Evolutionary conservation across 1,284 basidiomycete species (phyloP).

Genomic region (Boletus sp.): DNA sequence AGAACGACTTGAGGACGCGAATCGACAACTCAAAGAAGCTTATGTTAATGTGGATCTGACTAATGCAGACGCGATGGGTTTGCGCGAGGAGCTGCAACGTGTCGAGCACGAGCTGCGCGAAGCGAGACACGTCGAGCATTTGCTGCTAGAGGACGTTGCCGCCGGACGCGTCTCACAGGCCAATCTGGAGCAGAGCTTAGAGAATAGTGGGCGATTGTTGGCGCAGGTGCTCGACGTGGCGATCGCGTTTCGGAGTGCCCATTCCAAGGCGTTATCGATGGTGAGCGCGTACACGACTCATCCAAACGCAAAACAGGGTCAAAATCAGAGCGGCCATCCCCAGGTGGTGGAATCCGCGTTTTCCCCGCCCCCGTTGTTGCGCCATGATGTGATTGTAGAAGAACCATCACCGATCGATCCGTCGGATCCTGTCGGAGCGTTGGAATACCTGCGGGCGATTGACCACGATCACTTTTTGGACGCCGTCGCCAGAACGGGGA

Average conservation of each 20-base stretch:
- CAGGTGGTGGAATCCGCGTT: slow-evolving; percentile 46
- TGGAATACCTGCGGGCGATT: slow-evolving; percentile 67
- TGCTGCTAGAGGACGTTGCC: slow-evolving; percentile 60
- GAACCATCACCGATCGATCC: slow-evolving; percentile 72
- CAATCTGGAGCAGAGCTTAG: slow-evolving; percentile 62
- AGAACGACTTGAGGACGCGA: slow-evolving; percentile 55
- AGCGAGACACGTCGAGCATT: slow-evolving; percentile 54
- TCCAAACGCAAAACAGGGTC: slow-evolving; percentile 43
- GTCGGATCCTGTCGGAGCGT: slow-evolving; percentile 61
- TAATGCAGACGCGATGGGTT: slow-evolving; percentile 58
- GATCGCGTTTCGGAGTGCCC: slow-evolving; percentile 67
- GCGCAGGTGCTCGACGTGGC: slow-evolving; percentile 74
- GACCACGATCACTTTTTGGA: slow-evolving; percentile 85
- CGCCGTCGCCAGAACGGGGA: slow-evolving; percentile 73
- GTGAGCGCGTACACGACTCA: slow-evolving; percentile 60
- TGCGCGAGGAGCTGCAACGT: slow-evolving; percentile 70
- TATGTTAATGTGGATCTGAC: slow-evolving; percentile 55
- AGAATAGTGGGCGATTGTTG: slow-evolving; percentile 56
- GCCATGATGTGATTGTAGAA: slow-evolving; percentile 52
- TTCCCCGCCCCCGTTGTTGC: slow-evolving; percentile 42
- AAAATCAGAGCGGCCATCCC: slow-evolving; percentile 22
- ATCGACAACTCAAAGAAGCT: slow-evolving; percentile 59
- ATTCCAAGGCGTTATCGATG: slow-evolving; percentile 63
- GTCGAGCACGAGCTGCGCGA: slow-evolving; percentile 65
- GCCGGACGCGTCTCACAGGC: slow-evolving; percentile 58